These are phyloP conservation scores for Multifurca ochricompacta DNA, from an alignment of 768 basidiomycete genomes.

Conservation along the genomic window DNA sequence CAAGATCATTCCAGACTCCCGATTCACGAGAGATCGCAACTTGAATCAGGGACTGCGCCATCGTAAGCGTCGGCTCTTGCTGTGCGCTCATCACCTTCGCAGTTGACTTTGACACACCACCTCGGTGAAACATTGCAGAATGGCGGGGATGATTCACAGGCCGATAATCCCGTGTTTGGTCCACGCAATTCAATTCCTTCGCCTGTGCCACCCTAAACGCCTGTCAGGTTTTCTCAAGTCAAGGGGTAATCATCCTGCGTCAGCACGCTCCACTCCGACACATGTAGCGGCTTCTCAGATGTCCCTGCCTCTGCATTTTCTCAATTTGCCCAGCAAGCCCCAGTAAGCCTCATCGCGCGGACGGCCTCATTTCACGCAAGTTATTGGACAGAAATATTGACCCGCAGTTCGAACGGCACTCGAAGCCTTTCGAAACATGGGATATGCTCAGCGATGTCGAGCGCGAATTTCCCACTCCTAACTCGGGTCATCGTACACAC, in stretches of 20 bases:
- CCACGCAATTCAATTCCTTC: constrained; percentile 11
- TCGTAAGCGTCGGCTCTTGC: constrained; percentile 1
- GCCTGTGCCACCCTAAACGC: constrained; percentile 5
- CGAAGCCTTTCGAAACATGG: constrained; percentile 18
- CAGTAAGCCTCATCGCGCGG: constrained; percentile 10
- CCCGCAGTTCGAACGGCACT: not conserved
- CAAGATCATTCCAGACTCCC: constrained; percentile 3
- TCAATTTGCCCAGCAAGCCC: constrained; percentile 15
- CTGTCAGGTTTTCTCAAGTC: constrained; percentile 14
- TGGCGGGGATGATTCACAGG: constrained; percentile 16
- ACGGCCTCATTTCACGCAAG: constrained; percentile 15
- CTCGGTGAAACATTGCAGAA: constrained; percentile 1
- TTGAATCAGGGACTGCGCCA: not conserved
- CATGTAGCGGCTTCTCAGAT: constrained; percentile 18
- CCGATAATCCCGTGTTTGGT: not conserved
- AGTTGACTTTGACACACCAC: constrained; percentile 14
- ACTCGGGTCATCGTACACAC: not conserved
- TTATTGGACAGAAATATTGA: constrained; percentile 17
- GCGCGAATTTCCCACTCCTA: not conserved
- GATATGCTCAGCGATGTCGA: constrained; percentile 20
- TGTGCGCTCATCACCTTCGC: constrained; percentile 15
- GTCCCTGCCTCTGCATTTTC: constrained; percentile 18
- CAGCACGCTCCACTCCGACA: constrained; percentile 20
- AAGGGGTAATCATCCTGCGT: constrained; percentile 15
- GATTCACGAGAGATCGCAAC: not conserved